Evolutionary conservation across 768 basidiomycete genomes (phyloP), one percentile per base, ranked within the genome.

Genomic region (Suillus lakei): DNA sequence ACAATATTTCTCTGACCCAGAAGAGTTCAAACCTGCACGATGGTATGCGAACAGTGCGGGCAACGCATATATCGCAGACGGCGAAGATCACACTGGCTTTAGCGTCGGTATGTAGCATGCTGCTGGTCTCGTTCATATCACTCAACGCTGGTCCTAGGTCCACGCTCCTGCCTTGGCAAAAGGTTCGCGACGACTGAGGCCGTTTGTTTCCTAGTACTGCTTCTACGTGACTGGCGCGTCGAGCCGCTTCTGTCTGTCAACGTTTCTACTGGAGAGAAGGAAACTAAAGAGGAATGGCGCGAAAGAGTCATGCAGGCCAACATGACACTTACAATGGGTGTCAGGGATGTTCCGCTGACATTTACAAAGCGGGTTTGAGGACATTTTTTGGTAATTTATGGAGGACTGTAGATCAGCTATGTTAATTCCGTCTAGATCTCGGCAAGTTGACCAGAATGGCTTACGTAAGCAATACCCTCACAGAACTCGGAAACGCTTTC

Each of bases 131-230:
- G 36, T 36, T 58, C 18, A 26, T 51, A 16, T 4, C 10, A 43
- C 5, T 64, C 41, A n/a, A 13, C 10, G 54, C 64, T 48, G 68
- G 53, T 16, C 66, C 30, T 66, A 81, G 84, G 84, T 55, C 85
- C 85, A 36, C 81, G 86, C 18, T 69, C 72, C 18, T 89, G 88
- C 66, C 74, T 87, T 15, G 88, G 87, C 5, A 77, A 84, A 34
- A 85, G 81, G 66, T 89, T 89, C 67, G 85, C 87, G 3, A 78
- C 80, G 1, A 80, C 78, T 0, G 86, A 89, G 69, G 78, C 80
- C 2, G 80, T 88, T 21, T 82, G 80, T 58, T 85, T 88, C 77
- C 78, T 89, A 23, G 79, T 85, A 1, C 73, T 79, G 69, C 69
- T 88, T 9, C 72, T 88, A 26, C 78, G 84, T 21, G 87, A 88